Conservation (phyloP, 2,329 filamentous ascomycete species). For the Chaetomium sp. region DNA sequence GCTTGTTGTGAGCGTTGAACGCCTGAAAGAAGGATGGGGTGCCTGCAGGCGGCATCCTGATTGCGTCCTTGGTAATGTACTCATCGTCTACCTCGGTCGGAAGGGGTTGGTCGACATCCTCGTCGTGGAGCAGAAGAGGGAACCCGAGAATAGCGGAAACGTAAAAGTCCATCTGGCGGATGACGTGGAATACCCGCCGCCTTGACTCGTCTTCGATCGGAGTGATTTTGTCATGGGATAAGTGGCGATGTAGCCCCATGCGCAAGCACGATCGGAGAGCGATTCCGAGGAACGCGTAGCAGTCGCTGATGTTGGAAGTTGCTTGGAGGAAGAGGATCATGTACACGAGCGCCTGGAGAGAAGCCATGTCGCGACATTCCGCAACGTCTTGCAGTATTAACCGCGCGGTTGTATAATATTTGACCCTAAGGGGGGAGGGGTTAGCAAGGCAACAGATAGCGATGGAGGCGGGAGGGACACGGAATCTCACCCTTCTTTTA, state of each 20-base stretch:
- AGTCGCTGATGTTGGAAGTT: slow-evolving; percentile 75
- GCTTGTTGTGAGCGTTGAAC: slow-evolving; percentile 64
- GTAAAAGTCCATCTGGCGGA: slow-evolving; percentile 71
- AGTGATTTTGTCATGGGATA: slow-evolving; percentile 64
- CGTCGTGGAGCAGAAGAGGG: slow-evolving; percentile 62
- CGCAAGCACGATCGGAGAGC: slow-evolving; percentile 74
- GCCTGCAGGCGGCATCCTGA: slow-evolving; percentile 57
- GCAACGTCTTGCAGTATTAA: slow-evolving; percentile 66
- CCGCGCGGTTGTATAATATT: slow-evolving; percentile 72
- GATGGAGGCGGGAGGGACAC: not conserved
- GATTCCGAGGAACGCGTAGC: slow-evolving; percentile 79
- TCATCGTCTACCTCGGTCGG: slow-evolving; percentile 68
- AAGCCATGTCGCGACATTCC: slow-evolving; percentile 72
- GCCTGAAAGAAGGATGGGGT: slow-evolving; percentile 63
- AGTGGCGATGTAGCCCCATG: slow-evolving; percentile 74
- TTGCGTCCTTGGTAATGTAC: slow-evolving; percentile 62
- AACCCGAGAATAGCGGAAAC: slow-evolving; percentile 69
- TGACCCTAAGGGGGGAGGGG: slow-evolving; percentile 56
- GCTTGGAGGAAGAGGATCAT: slow-evolving; percentile 81
- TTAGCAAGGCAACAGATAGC: slow-evolving; percentile 12
- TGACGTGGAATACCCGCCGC: slow-evolving; percentile 67
- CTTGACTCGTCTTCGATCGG: slow-evolving; percentile 66
- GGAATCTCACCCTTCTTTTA: slow-evolving; percentile 57
- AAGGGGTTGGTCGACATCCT: slow-evolving; percentile 68
- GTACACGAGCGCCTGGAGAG: slow-evolving; percentile 74